Evolutionary conservation across 208 protist genomes (phyloP), one percentile per base, ranked within the genome.

Genomic region (Trypanosoma platydactyli): DNA sequence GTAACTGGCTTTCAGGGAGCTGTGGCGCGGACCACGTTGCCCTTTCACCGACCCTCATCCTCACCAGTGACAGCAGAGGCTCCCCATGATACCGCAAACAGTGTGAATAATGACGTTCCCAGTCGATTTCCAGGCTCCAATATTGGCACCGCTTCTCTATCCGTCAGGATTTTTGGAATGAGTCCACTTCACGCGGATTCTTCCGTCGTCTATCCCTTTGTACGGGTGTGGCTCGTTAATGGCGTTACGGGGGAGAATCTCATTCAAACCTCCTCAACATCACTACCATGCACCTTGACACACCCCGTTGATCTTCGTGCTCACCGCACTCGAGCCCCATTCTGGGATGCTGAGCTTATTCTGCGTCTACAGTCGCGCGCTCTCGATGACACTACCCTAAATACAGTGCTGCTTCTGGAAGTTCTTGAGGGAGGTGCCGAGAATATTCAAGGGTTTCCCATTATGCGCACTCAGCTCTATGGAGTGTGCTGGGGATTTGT

Each of bases 401-500:
- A 80, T 41, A 69, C 79, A 3, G 54, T 94, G 40, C 54, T 96
- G 27, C 77, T 96, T 35, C 74, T 96, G 16, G 90, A 96, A 62
- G 77, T 96, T 62, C 77, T 93, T 5, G 90, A 96, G 69, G 73
- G 64, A 22, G 84, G 83, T 61, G 79, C 63, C 30, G 84, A 89
- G 54, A 81, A 65, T 18, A 81, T 96, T 49, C 71, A 88, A 20
- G 85, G 86, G 33, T 79, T 81, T 58, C 81, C 72, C 33, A 41
- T 83, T 30, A 49, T 74, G 2, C 73, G 81, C 44, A 40, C 54
- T 0, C 84, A 74, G 15, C 48, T 94, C 6, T 88, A 92, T 42
- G 88, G 77, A 20, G 81, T 94, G 41, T 86, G 81, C 69, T 96
- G 90, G 90, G 90, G 84, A 12, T 96, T 82, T 71, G 58, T 81